Evolutionary conservation across 1,284 basidiomycete genomes (phyloP).

Genomic region (Spongispora temasekensis): DNA sequence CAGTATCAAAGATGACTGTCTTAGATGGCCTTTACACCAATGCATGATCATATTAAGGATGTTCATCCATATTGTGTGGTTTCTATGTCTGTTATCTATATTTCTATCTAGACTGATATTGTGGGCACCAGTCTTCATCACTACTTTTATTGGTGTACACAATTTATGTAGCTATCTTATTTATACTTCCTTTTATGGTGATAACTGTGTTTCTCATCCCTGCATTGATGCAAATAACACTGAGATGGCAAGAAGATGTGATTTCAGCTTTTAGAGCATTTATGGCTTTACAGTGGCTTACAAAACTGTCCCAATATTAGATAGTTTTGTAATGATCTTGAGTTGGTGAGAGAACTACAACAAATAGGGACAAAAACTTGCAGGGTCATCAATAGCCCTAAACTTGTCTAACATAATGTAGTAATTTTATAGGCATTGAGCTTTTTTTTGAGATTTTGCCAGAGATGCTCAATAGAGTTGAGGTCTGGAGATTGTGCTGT

Average conservation of each 20-base stretch:
- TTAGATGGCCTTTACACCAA: slow-evolving; percentile 62
- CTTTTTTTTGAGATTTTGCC: too few relatives aligned
- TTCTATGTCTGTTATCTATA: slow-evolving; percentile 65
- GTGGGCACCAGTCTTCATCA: slow-evolving; percentile 74
- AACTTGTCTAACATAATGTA: too few relatives aligned
- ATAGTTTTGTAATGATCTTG: too few relatives aligned
- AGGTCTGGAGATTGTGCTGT: too few relatives aligned
- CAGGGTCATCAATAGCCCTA: too few relatives aligned
- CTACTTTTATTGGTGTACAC: slow-evolving; percentile 64
- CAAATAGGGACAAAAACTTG: too few relatives aligned
- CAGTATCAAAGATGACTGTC: slow-evolving; percentile 81
- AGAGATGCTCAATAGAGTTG: too few relatives aligned
- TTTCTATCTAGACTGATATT: slow-evolving; percentile 80
- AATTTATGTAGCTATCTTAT: slow-evolving; percentile 54
- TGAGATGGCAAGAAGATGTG: slow-evolving; percentile 85
- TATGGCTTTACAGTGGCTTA: too few relatives aligned
- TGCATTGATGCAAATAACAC: slow-evolving; percentile 79
- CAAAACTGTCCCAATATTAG: too few relatives aligned
- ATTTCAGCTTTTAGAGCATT: slow-evolving; percentile 76
- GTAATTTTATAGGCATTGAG: too few relatives aligned
- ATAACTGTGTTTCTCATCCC: slow-evolving; percentile 64
- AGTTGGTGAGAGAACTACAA: too few relatives aligned
- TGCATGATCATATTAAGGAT: slow-evolving; percentile 56
- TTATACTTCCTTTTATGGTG: slow-evolving; percentile 61
- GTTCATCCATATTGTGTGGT: slow-evolving; percentile 62